Evolutionary conservation across 1,284 basidiomycete species (phyloP).

Genomic region (Fomitopsis palustris): DNA sequence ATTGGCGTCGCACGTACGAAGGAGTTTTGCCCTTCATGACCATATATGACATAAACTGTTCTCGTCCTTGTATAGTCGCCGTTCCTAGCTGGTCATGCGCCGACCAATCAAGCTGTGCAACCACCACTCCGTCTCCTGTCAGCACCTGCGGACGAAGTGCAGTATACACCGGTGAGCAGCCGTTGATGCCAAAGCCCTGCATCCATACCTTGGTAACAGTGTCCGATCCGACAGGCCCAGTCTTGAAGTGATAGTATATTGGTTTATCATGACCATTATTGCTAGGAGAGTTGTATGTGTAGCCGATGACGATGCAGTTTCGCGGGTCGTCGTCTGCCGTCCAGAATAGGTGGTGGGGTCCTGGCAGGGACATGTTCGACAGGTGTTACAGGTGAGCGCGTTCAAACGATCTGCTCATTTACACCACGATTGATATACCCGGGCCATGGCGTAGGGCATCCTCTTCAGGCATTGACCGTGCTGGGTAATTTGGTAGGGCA

Average conservation of each 20-base stretch:
- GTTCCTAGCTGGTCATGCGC: constrained; percentile 52
- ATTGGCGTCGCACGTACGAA: constrained; percentile 35
- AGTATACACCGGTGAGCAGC: background rate
- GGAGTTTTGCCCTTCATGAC: constrained; percentile 47
- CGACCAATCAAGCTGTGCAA: constrained; percentile 63
- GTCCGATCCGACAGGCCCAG: constrained; percentile 27
- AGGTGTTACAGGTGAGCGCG: background rate
- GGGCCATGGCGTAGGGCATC: background rate
- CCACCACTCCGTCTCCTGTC: constrained; percentile 46
- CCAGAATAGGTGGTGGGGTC: constrained; percentile 55
- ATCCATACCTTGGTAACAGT: constrained; percentile 47
- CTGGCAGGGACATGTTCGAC: background rate
- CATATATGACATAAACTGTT: constrained; percentile 59
- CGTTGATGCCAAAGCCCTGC: background rate
- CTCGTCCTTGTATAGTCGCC: constrained; percentile 49
- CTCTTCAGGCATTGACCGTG: background rate
- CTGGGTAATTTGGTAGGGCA: constrained; percentile 3
- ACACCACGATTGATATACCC: constrained; percentile 2
- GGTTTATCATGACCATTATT: constrained; percentile 43
- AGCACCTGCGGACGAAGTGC: constrained; percentile 21
- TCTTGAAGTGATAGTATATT: constrained; percentile 66
- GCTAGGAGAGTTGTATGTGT: constrained; percentile 5
- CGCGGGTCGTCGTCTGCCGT: constrained; percentile 65
- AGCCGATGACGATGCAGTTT: constrained; percentile 60
- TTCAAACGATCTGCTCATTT: background rate